Percentiles rank a stretch among this genome's conserved stretches.
Conservation (phyloP, 805 yeast genomes). For the Wickerhamomyces mucosus region DNA sequence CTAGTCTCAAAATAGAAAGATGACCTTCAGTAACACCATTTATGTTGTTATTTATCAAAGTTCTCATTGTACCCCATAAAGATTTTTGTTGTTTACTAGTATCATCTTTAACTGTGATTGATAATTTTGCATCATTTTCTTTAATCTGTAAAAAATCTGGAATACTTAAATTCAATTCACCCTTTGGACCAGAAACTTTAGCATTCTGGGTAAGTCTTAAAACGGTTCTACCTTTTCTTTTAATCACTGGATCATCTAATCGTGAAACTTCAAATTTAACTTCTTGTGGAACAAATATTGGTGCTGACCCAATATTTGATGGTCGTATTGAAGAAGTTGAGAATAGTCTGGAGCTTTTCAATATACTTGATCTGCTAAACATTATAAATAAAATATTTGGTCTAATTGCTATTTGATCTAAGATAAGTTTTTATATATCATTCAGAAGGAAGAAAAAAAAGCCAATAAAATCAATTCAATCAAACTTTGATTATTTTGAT, state of each 20-base stretch:
- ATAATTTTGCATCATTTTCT: slow-evolving; percentile 30
- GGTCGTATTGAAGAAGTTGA: slow-evolving; percentile 21
- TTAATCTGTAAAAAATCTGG: slow-evolving; percentile 60
- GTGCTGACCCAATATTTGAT: slow-evolving; percentile 76
- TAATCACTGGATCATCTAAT: slow-evolving; percentile 45
- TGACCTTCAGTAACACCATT: slow-evolving; percentile 93
- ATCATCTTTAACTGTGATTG: slow-evolving; percentile 49
- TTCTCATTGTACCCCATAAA: slow-evolving; percentile 93
- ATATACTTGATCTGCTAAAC: slow-evolving; percentile 5
- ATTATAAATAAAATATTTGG: no score
- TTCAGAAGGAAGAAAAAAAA: no score
- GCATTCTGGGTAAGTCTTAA: slow-evolving; percentile 49
- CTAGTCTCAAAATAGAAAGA: slow-evolving; percentile 73
- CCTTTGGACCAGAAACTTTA: slow-evolving; percentile 70
- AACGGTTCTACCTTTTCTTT: slow-evolving; percentile 57
- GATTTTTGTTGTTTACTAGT: slow-evolving; percentile 60
- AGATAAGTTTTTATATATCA: no score
- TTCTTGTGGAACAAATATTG: slow-evolving; percentile 58
- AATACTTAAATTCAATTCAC: slow-evolving; percentile 49
- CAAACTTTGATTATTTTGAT: no score
- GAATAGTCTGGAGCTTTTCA: slow-evolving; percentile 22
- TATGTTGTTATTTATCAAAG: slow-evolving; percentile 66
- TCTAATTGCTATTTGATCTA: no score
- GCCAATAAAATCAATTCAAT: no score
- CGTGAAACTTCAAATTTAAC: slow-evolving; percentile 40